Evolutionary conservation across 805 yeast genomes (phyloP), one percentile per base, ranked within the genome.

Genomic region (Starmerella bombi): DNA sequence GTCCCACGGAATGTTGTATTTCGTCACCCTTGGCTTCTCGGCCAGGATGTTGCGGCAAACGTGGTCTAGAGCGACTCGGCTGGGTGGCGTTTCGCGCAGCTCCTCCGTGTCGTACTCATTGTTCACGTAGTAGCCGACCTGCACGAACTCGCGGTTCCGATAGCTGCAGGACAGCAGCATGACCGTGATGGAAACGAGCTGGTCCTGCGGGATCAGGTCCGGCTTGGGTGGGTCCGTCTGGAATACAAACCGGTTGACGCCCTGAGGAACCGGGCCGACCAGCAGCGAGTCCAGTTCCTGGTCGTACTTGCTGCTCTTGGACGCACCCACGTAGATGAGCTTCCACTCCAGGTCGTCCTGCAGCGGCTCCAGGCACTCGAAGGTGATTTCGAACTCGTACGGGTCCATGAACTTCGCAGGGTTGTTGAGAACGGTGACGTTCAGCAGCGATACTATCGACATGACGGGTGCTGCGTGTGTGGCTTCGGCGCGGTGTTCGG

Each of bases 251-350:
- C 88, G 85, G 58, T 91, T 91, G 31, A 88, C 76, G 1, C 99
- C 99, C 2, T 91, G 94, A 0, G 98, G 99, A 2, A 91, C 94
- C 0, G 99, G 99, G 0, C 99, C 99, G 3, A 91, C 99, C n/a
- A 91, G 64, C 29, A 91, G 76, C 1, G 96, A 85, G 57, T 91
- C 99, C 41, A 91, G 66, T 58, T 86, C 96, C 61, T 91, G 99
- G 59, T 91, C 99, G 53, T 91, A 96, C 49, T 91, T 96, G 38
- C 84, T 60, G 29, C 96, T 84, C 36, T 93, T 72, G 1, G 96
- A 86, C 4, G 94, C 82, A 1, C 99, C 98, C 31, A 91, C 98
- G 52, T 91, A 91, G 1, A 95, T 88, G 43, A 91, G 66, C 59
- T 91, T 91, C 98, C 98, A 91, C 60, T 91, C 98, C 43, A 91